These are phyloP conservation scores for Neocatenulostroma microsporum DNA, from an alignment of 2,329 filamentous ascomycete species.

Conservation along the genomic window DNA sequence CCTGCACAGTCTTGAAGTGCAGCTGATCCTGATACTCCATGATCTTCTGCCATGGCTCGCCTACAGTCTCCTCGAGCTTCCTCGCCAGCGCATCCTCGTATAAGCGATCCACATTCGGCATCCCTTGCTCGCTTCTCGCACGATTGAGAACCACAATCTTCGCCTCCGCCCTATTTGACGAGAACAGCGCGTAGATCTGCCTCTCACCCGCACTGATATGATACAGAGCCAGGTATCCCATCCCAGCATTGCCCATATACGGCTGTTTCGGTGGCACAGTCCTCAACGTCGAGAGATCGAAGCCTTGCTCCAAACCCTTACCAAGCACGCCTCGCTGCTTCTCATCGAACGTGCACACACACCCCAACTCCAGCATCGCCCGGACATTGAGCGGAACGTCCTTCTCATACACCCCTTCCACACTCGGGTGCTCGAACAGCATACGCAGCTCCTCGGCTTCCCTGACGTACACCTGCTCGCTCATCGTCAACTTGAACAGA, in stretches of 20 bases:
- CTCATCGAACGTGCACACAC: slow-evolving; percentile 87
- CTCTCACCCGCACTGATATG: slow-evolving; percentile 85
- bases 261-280: slow-evolving; percentile 58
- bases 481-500: slow-evolving; percentile 86
- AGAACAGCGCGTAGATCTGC: slow-evolving; percentile 91
- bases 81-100: slow-evolving; percentile 69
- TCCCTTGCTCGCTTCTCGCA: slow-evolving; percentile 68
- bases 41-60: slow-evolving; percentile 66
- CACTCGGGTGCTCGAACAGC: slow-evolving; percentile 84
- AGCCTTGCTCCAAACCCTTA: slow-evolving; percentile 85
- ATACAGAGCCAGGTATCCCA: slow-evolving; percentile 86
- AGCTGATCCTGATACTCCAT: slow-evolving; percentile 83
- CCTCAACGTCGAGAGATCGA: slow-evolving; percentile 71
- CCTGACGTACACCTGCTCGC: slow-evolving; percentile 77
- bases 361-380: slow-evolving; percentile 82
- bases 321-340: slow-evolving; percentile 83
- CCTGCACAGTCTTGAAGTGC: slow-evolving; percentile 76
- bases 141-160: slow-evolving; percentile 84
- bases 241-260: slow-evolving; percentile 66
- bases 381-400: slow-evolving; percentile 80
- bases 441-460: slow-evolving; percentile 75
- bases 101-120: slow-evolving; percentile 84
- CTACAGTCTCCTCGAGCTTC: slow-evolving; percentile 57
- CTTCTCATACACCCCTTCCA: slow-evolving; percentile 96
- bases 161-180: slow-evolving; percentile 68